phyloP scores from a whole-genome alignment of 2,329 filamentous ascomycete genomes.

The Alternaria brassicae region DNA sequence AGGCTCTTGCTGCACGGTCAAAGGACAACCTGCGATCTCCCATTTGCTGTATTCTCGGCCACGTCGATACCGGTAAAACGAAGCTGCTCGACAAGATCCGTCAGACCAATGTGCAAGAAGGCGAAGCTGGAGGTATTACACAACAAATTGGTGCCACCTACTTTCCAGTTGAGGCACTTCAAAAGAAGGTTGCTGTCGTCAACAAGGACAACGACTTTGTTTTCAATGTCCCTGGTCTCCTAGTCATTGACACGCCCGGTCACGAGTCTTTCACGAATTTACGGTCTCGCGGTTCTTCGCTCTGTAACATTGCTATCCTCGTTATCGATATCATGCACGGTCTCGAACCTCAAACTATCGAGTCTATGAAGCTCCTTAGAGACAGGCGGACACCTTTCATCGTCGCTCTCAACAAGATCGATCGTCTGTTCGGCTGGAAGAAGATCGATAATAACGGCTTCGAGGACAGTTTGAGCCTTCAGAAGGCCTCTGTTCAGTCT shows the following conservation, averaged over 20 bases:
- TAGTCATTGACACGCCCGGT: constrained; percentile 97
- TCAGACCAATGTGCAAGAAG: constrained; percentile 98
- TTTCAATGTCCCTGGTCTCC: constrained; percentile 95
- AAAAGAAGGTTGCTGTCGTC: constrained; percentile 90
- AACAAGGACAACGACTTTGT: constrained; percentile 90
- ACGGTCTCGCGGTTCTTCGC: constrained; percentile 92
- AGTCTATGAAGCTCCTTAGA: constrained; percentile 93
- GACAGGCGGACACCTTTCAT: constrained; percentile 98
- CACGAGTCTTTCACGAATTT: constrained; percentile 99
- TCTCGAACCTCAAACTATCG: constrained; percentile 93
- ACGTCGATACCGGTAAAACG: constrained; percentile 99
- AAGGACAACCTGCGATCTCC: constrained; percentile 95
- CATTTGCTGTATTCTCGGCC: constrained; percentile 99
- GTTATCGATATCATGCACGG: constrained; percentile 99
- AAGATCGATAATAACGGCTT: constrained; percentile 99
- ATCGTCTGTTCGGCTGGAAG: constrained; percentile 99
- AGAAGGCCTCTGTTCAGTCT: constrained; percentile 91
- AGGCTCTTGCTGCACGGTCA: constrained; percentile 86
- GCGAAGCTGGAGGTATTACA: constrained; percentile 98
- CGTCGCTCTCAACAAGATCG: constrained; percentile 98
- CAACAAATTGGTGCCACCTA: constrained; percentile 99
- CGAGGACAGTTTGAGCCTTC: constrained; percentile 85
- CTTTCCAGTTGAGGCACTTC: constrained; percentile 93
- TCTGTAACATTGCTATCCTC: constrained; percentile 98
- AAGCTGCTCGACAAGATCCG: constrained; percentile 98